These are phyloP conservation scores for Diaporthe velutina DNA, from an alignment of 2,329 filamentous ascomycete genomes.

Conservation along the genomic window DNA sequence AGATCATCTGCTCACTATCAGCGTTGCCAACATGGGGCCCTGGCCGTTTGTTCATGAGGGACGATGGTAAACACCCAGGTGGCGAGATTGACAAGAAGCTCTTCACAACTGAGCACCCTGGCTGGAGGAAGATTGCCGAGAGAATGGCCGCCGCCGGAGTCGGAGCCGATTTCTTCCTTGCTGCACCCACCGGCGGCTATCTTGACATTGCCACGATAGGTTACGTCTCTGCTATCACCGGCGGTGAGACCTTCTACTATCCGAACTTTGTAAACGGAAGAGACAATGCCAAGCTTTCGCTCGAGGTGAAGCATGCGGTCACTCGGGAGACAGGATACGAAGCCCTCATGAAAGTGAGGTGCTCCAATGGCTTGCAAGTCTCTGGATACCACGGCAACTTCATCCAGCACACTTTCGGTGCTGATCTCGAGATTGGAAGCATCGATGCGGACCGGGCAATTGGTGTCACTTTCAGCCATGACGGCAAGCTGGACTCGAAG, in stretches of 20 bases:
- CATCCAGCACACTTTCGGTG: conserved; percentile 93
- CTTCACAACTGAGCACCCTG: conserved; percentile 89
- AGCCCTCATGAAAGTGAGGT: conserved; percentile 97
- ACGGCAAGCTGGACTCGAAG: conserved; percentile 97
- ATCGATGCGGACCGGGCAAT: conserved; percentile 96
- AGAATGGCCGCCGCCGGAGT: conserved; percentile 90
- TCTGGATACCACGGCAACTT: conserved; percentile 97
- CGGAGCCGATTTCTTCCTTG: conserved; percentile 94
- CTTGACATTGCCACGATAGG: conserved; percentile 93
- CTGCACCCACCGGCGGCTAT: conserved; percentile 89
- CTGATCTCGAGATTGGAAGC: conserved; percentile 92
- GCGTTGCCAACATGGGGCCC: conserved; percentile 94
- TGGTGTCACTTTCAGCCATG: conserved; percentile 91
- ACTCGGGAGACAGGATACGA: conserved; percentile 94
- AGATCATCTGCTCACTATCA: conserved; percentile 88
- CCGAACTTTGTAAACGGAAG: conserved; percentile 93
- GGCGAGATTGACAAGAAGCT: conserved; percentile 94
- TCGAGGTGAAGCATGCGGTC: conserved; percentile 88
- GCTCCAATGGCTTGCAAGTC: conserved; percentile 95
- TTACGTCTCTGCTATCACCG: conserved; percentile 88
- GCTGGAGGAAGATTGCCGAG: conserved; percentile 86
- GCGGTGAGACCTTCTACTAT: conserved; percentile 96
- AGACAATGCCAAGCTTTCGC: conserved; percentile 85
- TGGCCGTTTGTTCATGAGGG: conserved; percentile 84
- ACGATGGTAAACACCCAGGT: conserved; percentile 87